Conservation (phyloP, 768 basidiomycete genomes). For the Auricularia cornea region DNA sequence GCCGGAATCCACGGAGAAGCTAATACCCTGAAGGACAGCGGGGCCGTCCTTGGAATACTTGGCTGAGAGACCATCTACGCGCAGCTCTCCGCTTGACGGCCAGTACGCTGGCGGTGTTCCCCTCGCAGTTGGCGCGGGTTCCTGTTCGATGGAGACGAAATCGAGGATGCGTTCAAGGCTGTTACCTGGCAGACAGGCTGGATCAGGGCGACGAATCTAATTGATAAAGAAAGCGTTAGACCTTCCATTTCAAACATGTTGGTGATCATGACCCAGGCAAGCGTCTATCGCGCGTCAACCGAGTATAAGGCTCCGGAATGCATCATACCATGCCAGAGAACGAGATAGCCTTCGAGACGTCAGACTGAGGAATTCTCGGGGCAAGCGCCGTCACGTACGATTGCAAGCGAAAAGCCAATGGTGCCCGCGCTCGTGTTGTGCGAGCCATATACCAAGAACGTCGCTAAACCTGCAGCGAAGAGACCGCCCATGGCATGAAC, state of each 20-base stretch:
- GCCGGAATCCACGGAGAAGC: conserved; percentile 29
- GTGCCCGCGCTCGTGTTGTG: neutral
- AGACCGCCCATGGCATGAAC: conserved; percentile 27
- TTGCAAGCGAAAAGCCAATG: neutral
- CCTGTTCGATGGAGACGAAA: conserved; percentile 52
- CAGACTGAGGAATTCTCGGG: too few species aligned
- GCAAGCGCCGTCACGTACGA: too few species aligned
- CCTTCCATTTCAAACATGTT: neutral
- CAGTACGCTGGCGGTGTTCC: conserved; percentile 56
- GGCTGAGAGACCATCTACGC: conserved; percentile 47
- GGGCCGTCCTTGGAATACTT: conserved; percentile 41
- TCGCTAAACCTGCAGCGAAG: conserved; percentile 23
- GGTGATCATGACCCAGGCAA: neutral
- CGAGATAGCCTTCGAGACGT: neutral
- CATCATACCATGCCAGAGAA: neutral
- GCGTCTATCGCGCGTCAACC: too few species aligned
- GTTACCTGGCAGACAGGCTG: neutral
- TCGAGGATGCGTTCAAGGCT: conserved; percentile 28
- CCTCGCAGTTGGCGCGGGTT: conserved; percentile 30
- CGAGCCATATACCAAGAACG: conserved; percentile 23
- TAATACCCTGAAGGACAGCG: conserved; percentile 37
- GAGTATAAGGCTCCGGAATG: neutral
- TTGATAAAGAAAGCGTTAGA: too few species aligned
- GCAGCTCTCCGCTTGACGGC: conserved; percentile 51
- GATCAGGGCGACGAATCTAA: too few species aligned